Base-by-base conservation (phyloP, 2,329 filamentous ascomycete genomes). In the Nigrospora oryzae region DNA sequence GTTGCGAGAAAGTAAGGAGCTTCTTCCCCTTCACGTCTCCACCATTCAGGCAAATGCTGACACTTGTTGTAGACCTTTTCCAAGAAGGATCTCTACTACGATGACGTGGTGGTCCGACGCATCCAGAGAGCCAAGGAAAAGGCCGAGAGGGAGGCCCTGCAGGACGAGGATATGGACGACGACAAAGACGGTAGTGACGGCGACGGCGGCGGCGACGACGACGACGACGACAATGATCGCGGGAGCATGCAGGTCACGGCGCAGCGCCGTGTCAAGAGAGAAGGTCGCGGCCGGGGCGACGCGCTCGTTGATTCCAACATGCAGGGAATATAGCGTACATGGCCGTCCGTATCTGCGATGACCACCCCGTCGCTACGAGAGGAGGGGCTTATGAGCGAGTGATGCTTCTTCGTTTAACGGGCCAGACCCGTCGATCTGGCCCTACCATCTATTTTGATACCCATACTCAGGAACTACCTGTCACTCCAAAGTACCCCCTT, bases 1-100 rank as follows among this genome's bases (percentile, higher is more conserved):
- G 84, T 1, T 89, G 85, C 58, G 66, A 69, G 40, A 66, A 75
- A 66, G 77, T 80, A 63, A n/a, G 17, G 42, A 15, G 16, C 14
- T 15, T 28, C 3, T 11, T 33, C 14, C 28, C 6, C 32, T 23
- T 4, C 19, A 12, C 28, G 39, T 23, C 15, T 33, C 16, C 17
- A 5, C 10, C 11, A 6, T 10, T n/a, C 15, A 19, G 19, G 12
- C 4, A 11, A 16, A 13, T 43, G 15, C 47, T 53, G 30, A 56
- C 39, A 14, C 2, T 14, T 4, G 11, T 13, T 28, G 15, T 43
- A 81, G 75, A 68, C 64, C 45, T 65, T 84, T 39, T 63, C 64
- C 1, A 59, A 67, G 12, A 52, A 63, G 0, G 79, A 85, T 51
- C 70, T 85, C 45, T 72, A 69, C 47, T 64, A 69, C 15, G 81